Evolutionary conservation across 768 basidiomycete genomes (phyloP), one percentile per base, ranked within the genome.

Genomic region (Russula brevipes): DNA sequence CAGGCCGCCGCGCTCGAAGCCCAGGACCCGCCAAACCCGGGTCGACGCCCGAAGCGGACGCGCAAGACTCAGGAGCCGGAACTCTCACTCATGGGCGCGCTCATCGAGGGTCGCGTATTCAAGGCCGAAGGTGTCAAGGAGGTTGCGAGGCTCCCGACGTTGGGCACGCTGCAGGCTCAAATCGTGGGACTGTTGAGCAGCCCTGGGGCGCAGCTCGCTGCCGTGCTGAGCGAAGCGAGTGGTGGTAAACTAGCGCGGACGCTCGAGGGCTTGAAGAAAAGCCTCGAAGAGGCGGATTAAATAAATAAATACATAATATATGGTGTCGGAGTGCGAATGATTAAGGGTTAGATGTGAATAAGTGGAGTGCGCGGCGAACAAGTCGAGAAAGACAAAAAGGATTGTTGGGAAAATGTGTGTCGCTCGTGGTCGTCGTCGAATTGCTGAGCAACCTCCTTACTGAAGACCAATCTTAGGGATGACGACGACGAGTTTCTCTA

Each of bases 141-240:
- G 14, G 83, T 94, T 5, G 83, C 86, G 38, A 83, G 85, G 68
- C 75, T 96, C 57, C 94, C 94, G 24, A 83, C 87, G 49, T 74
- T 96, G 70, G 88, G 89, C 44, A 86, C 84, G 2, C 73, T 97
- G 64, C 76, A 88, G 57, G 86, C 86, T 17, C 93, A 96, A 74
- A 80, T 98, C 60, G 87, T 95, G 14, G 94, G 94, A 8, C 65
- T 97, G 74, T 72, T 98, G 64, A 87, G 87, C 61, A 79, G 85
- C 14, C 91, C 91, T 49, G 86, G 83, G 11, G 78, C 82, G 64
- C 87, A 91, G 73, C 78, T 95, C 52, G 83, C 88, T 4, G 85
- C 83, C 52, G 80, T 90, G 47, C 72, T 92, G 61, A 82, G 80
- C 60, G 82, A 87, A 71, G 87, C 88, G 45, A 80, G 82, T 53